Evolutionary conservation across 371 early-diverging fungal genomes (phyloP).

Genomic region (Syncephalastrum racemosum): DNA sequence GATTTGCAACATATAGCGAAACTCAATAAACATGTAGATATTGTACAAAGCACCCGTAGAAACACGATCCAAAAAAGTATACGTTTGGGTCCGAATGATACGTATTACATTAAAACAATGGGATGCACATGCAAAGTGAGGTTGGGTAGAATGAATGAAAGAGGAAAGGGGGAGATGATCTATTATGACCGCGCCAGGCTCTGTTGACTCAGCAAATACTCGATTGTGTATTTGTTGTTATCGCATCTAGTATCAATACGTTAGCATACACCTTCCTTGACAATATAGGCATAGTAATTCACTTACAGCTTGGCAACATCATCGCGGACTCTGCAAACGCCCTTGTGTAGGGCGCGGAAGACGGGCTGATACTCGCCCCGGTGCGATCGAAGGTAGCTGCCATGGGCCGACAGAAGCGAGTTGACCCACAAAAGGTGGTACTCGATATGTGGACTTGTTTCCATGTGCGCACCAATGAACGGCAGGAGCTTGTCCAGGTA

Average conservation of each 20-base stretch:
- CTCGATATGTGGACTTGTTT: slow-evolving; percentile 80
- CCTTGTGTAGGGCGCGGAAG: slow-evolving; percentile 80
- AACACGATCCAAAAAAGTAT: no score
- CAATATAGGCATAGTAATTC: background rate
- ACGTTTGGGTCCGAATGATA: no score
- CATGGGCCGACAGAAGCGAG: slow-evolving; percentile 75
- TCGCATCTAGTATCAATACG: slow-evolving; percentile 64
- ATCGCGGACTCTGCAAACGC: slow-evolving; percentile 66
- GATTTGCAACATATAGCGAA: no score
- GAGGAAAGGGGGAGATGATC: no score
- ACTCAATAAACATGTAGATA: no score
- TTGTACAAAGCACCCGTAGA: no score
- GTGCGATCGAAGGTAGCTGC: slow-evolving; percentile 77
- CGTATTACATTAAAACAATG: no score
- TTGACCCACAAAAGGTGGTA: slow-evolving; percentile 86
- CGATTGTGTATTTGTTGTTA: slow-evolving; percentile 75
- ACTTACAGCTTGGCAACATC: slow-evolving; percentile 79
- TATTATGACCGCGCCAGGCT: slow-evolving; percentile 11
- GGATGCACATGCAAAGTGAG: no score
- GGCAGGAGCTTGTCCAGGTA: slow-evolving; percentile 83
- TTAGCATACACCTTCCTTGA: background rate
- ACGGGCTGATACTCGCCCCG: slow-evolving; percentile 73
- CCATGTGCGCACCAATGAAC: slow-evolving; percentile 78
- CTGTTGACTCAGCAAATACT: slow-evolving; percentile 65
- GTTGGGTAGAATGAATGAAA: background rate